These are phyloP conservation scores for Solanum paucissectum DNA, from an alignment of 257 asterid genomes.

Conservation along the genomic window DNA sequence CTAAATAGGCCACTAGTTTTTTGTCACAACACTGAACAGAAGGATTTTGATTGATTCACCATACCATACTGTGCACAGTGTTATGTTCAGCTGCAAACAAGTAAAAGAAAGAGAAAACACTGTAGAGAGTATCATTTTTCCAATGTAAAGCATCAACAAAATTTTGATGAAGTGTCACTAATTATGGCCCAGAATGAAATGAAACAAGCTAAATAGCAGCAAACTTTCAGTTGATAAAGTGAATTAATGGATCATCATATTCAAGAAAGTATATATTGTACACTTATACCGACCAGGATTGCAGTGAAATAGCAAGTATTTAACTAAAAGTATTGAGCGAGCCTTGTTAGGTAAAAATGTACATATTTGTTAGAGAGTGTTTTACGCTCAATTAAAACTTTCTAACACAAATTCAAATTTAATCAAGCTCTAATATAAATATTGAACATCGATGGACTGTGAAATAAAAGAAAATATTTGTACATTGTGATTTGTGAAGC, in stretches of 20 bases:
- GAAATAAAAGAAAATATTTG: not conserved
- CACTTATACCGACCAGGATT: not conserved
- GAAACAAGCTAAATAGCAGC: not conserved
- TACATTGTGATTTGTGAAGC: not conserved
- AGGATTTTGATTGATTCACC: not conserved
- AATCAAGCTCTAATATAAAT: not conserved
- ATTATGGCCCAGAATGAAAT: not conserved
- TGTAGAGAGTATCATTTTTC: not conserved
- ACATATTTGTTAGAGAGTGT: not conserved
- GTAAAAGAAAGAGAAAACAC: not conserved
- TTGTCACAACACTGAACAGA: not conserved
- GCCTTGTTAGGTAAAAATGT: not conserved
- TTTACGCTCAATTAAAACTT: not conserved
- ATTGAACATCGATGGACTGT: fast-evolving
- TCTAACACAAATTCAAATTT: not conserved
- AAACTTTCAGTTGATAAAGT: not conserved
- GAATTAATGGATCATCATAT: not conserved
- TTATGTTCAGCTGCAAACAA: not conserved
- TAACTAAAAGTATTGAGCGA: not conserved
- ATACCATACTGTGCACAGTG: not conserved
- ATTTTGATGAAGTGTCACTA: not conserved
- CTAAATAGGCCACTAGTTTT: no score
- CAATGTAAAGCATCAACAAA: not conserved
- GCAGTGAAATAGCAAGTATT: not conserved
- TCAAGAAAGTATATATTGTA: not conserved